Evolutionary conservation across 768 basidiomycete genomes (phyloP).

Genomic region (Pleurotus cornucopiae): DNA sequence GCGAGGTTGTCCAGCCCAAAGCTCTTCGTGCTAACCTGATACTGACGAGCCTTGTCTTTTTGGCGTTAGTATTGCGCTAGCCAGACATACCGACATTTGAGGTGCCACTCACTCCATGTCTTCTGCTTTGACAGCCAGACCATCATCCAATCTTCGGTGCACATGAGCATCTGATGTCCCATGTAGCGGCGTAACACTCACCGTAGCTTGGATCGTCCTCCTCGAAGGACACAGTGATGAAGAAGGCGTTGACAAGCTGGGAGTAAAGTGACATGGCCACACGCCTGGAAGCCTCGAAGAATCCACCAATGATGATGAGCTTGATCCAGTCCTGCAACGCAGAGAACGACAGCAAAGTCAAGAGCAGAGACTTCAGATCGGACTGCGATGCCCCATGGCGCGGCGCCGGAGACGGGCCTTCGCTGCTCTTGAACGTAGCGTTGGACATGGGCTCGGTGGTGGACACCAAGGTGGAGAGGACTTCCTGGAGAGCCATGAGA

Average conservation of each 20-base stretch:
- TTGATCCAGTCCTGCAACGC: slow-evolving; percentile 49
- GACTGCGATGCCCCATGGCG: neutral
- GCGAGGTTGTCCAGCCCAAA: slow-evolving; percentile 4
- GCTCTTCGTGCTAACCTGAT: slow-evolving; percentile 40
- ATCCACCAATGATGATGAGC: slow-evolving; percentile 46
- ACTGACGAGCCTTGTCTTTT: slow-evolving; percentile 37
- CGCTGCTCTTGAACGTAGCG: neutral
- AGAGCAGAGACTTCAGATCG: slow-evolving; percentile 12
- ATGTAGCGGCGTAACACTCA: slow-evolving; percentile 3
- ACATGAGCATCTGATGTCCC: neutral
- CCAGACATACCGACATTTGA: too few species aligned
- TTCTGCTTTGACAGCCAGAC: slow-evolving; percentile 55
- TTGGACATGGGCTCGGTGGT: neutral
- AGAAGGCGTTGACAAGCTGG: slow-evolving; percentile 36
- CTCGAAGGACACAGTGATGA: slow-evolving; percentile 48
- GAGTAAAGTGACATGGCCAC: slow-evolving; percentile 30
- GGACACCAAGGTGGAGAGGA: slow-evolving; percentile 3
- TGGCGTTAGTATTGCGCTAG: too few species aligned
- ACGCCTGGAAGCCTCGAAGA: slow-evolving; percentile 46
- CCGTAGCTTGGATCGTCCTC: slow-evolving; percentile 29
- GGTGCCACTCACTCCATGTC: slow-evolving; percentile 39
- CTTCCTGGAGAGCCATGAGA: slow-evolving; percentile 6
- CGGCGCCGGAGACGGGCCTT: neutral
- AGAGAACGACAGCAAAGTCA: slow-evolving; percentile 30
- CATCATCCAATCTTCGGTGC: slow-evolving; percentile 50